Evolutionary conservation across 306 rosid species (phyloP), one percentile per base, ranked within the genome.

Genomic region (Astragalus glycyphyllos): DNA sequence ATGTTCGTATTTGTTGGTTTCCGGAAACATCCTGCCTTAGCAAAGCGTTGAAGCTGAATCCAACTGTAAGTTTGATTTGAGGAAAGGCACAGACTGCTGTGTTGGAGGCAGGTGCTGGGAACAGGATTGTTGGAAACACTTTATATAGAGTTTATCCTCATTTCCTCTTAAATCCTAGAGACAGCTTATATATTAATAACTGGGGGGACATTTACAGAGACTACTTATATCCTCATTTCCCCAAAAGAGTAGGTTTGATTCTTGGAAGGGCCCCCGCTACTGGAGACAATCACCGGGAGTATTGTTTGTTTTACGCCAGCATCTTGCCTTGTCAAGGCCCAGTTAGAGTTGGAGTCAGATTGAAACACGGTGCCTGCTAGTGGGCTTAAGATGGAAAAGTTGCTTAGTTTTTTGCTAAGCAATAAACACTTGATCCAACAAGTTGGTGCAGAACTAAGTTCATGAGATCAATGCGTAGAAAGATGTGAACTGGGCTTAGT

Each of bases 391-490:
- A 5, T 13, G 23, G 14, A 48, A 48, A 48, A 48, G 54, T 48
- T 48, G 15, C 14, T 6, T 13, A 48, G 54, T 14, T 13, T 48
- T 48, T 48, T 26, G n/a, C 23, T 23, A 42, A 44, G 34, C 12
- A 45, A 55, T 23, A 64, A 64, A 9, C 14, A 14, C 54, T 23
- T 44, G 41, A 45, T 64, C 54, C 41, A 44, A 23, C 37, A 46
- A 64, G 55, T n/a, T n/a, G 23, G 32, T 23, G n/a, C 45, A 64
- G 49, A 44, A 51, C 54, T 12, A 45, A 63, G 20, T 44, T 35
- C 45, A 6, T 35, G 8, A 32, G 65, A 34, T 50, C 5, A 35
- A n/a, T 58, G 11, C 46, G 17, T 34, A 6, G 17, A 17, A 20
- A 20, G 11, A 29, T 20, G 9, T 16, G 8, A 8, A 17, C 58